Evolutionary conservation across 192 early-diverging fungal genomes (phyloP).

Genomic region (Gigaspora rosea): DNA sequence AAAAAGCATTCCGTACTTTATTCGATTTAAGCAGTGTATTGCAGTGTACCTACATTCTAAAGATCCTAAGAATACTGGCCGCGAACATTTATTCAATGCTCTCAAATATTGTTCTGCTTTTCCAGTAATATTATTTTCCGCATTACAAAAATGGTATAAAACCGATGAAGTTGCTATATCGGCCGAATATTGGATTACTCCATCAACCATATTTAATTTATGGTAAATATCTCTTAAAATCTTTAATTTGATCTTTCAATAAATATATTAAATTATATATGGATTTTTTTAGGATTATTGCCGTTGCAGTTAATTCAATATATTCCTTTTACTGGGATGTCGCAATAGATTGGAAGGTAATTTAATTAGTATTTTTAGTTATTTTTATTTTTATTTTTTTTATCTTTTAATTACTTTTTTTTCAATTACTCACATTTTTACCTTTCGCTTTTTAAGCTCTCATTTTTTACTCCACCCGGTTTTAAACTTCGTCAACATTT

Average conservation of each 20-base stretch:
- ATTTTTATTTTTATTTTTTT: too few relatives aligned
- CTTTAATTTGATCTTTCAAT: not conserved
- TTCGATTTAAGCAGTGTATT: constrained; percentile 80
- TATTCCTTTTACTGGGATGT: constrained; percentile 98
- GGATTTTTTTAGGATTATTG: constrained; percentile 49
- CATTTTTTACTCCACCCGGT: constrained; percentile 40
- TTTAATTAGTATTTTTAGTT: too few relatives aligned
- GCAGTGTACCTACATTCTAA: constrained; percentile 67
- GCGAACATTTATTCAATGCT: constrained; percentile 87
- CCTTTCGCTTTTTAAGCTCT: constrained; percentile 40
- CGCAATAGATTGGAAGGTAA: constrained; percentile 77
- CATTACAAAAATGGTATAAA: constrained; percentile 47
- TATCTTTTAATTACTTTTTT: too few relatives aligned
- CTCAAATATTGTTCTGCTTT: constrained; percentile 88
- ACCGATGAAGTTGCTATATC: constrained; percentile 33
- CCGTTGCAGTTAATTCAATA: constrained; percentile 82
- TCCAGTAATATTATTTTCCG: constrained; percentile 68
- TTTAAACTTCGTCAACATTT: constrained; percentile 62
- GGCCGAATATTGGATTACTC: constrained; percentile 32
- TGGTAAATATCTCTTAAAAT: constrained; percentile 38
- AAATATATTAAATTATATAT: not conserved
- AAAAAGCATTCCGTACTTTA: constrained; percentile 71
- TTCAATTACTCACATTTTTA: too few relatives aligned
- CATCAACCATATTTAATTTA: constrained; percentile 36
- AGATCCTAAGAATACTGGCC: constrained; percentile 48